These are phyloP conservation scores for Candida ficus DNA, from an alignment of 805 yeast species.

Conservation along the genomic window DNA sequence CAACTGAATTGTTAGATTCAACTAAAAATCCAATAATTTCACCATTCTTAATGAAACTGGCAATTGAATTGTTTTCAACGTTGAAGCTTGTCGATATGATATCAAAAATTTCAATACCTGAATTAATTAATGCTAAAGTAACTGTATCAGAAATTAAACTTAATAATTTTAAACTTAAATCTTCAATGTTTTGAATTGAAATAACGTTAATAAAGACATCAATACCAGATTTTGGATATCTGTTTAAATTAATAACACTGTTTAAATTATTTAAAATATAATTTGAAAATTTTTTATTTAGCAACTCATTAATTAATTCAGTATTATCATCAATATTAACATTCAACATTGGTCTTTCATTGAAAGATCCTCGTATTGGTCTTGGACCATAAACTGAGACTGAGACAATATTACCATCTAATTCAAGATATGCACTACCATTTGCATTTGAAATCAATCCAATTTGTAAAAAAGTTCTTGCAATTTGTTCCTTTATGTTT, in stretches of 20 bases:
- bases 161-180: slow-evolving; percentile 26
- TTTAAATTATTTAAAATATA: slow-evolving; percentile 34
- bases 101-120: slow-evolving; percentile 77
- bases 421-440: slow-evolving; percentile 81
- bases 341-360: slow-evolving; percentile 58
- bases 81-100: slow-evolving; percentile 62
- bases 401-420: slow-evolving; percentile 40
- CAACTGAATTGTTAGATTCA: slow-evolving; percentile 26
- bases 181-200: slow-evolving; percentile 32
- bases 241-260: slow-evolving; percentile 41
- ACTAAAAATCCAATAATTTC: slow-evolving; percentile 61
- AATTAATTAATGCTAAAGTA: slow-evolving; percentile 74
- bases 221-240: slow-evolving; percentile 88
- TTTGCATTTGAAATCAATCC: slow-evolving; percentile 66
- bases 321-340: slow-evolving; percentile 41
- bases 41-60: slow-evolving; percentile 50
- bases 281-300: slow-evolving; percentile 42
- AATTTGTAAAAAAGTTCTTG: slow-evolving; percentile 49
- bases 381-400: slow-evolving; percentile 85
- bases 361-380: slow-evolving; percentile 72
- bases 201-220: slow-evolving; percentile 71
- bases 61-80: slow-evolving; percentile 37
- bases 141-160: slow-evolving; percentile 40
- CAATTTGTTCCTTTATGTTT: slow-evolving; percentile 27
- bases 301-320: slow-evolving; percentile 21